These are phyloP conservation scores for Lactarius hatsudake DNA, from an alignment of 768 basidiomycete species.

Conservation along the genomic window DNA sequence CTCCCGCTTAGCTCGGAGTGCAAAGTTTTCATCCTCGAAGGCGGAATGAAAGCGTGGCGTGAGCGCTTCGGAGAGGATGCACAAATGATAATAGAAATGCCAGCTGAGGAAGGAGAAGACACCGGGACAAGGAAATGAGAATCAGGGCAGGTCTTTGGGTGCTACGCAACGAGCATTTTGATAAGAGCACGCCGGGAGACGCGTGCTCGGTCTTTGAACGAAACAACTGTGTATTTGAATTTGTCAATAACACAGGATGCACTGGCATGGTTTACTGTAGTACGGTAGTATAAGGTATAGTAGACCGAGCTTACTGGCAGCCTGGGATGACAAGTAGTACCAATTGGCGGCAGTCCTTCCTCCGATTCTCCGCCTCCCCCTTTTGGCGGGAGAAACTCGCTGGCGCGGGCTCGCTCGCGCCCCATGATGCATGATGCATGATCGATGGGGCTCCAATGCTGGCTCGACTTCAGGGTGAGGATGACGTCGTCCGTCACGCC, in stretches of 20 bases:
- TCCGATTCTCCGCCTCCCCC: too few species aligned
- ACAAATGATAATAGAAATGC: slow-evolving; percentile 44
- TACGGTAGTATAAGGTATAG: not conserved
- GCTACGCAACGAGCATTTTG: not conserved
- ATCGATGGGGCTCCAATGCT: too few species aligned
- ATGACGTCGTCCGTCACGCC: too few species aligned
- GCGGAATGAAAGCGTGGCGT: slow-evolving; percentile 32
- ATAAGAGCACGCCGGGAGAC: not conserved
- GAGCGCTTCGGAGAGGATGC: slow-evolving; percentile 26
- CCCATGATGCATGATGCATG: too few species aligned
- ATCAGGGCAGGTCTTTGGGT: not conserved
- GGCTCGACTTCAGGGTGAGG: too few species aligned
- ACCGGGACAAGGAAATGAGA: not conserved
- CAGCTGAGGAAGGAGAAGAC: slow-evolving; percentile 32
- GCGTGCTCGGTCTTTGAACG: not conserved
- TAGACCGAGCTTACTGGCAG: not conserved
- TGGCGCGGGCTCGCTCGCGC: too few species aligned
- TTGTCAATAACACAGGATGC: not conserved
- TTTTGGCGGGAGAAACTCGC: too few species aligned
- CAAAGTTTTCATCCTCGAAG: slow-evolving; percentile 28
- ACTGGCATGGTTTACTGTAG: not conserved
- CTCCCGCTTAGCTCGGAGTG: slow-evolving; percentile 24
- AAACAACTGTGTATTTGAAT: not conserved
- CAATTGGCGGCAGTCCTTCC: not conserved
- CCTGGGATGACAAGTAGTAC: not conserved